phyloP scores from a whole-genome alignment of 23 red algal genomes.

The Gracilariopsis chorda region DNA sequence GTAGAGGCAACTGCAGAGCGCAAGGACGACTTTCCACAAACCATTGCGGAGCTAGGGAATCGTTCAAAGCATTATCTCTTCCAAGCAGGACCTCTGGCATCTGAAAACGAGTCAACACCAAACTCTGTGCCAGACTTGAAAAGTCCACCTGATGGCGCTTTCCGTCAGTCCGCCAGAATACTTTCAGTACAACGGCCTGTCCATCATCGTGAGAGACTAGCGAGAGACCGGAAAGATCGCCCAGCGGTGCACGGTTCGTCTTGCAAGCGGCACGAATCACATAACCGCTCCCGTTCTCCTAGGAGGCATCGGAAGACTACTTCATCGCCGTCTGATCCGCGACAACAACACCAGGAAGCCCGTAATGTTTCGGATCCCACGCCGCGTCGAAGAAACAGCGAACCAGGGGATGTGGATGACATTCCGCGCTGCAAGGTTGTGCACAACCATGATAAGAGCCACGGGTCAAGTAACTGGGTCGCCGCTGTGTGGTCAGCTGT shows the following conservation, averaged over 20 bases:
- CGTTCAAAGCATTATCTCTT: conserved; percentile 31
- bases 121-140: conserved; percentile 6
- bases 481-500: conserved; percentile 29
- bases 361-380: too few relatives aligned
- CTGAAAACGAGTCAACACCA: neutral
- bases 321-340: neutral
- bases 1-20: conserved; percentile 24
- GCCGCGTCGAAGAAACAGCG: too few relatives aligned
- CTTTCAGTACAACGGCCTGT: conserved; percentile 26
- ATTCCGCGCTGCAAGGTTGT: conserved; percentile 17
- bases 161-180: conserved; percentile 34
- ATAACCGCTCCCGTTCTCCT: neutral
- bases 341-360: neutral
- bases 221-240: neutral
- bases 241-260: neutral
- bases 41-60: conserved; percentile 23
- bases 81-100: conserved; percentile 17
- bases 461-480: neutral
- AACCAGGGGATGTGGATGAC: neutral
- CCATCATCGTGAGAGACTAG: conserved; percentile 22
- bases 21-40: conserved; percentile 54
- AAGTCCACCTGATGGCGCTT: neutral
- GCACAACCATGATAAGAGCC: neutral
- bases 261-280: too few relatives aligned
- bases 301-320: too few relatives aligned